phyloP scores from a whole-genome alignment of 176 grass and related monocot genomes.

The Aegilops umbellulata region DNA sequence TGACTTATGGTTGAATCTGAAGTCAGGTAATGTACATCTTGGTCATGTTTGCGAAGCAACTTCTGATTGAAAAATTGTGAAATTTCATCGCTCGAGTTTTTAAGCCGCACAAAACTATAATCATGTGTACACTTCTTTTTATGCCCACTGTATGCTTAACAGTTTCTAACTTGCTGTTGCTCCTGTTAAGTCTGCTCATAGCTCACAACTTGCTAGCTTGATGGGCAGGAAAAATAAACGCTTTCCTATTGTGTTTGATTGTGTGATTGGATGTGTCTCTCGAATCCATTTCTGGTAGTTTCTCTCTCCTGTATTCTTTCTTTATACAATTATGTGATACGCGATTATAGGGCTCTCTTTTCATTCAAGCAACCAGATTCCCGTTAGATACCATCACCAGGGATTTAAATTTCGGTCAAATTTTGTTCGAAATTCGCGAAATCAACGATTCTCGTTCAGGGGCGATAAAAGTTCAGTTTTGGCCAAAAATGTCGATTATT shows the following conservation, averaged over 20 bases:
- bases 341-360: not conserved
- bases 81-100: not conserved
- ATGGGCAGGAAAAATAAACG: not conserved
- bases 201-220: not conserved
- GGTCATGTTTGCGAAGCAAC: not conserved
- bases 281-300: not conserved
- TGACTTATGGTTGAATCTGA: slow-evolving; percentile 5
- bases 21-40: not conserved
- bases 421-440: too few relatives aligned
- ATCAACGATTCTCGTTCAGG: too few relatives aligned
- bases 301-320: not conserved
- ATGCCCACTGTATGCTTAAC: not conserved
- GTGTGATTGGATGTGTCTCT: not conserved
- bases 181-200: not conserved
- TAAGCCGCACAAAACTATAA: not conserved
- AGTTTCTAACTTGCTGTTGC: not conserved
- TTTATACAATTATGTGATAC: not conserved
- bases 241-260: not conserved
- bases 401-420: too few relatives aligned
- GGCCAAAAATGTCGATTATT: too few relatives aligned
- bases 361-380: not conserved
- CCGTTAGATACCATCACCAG: not conserved
- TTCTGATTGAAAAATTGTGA: not conserved
- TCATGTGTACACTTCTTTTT: not conserved
- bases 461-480: too few relatives aligned